Base-by-base conservation (phyloP, 345 rosid species). In the Clarkia xantiana region DNA sequence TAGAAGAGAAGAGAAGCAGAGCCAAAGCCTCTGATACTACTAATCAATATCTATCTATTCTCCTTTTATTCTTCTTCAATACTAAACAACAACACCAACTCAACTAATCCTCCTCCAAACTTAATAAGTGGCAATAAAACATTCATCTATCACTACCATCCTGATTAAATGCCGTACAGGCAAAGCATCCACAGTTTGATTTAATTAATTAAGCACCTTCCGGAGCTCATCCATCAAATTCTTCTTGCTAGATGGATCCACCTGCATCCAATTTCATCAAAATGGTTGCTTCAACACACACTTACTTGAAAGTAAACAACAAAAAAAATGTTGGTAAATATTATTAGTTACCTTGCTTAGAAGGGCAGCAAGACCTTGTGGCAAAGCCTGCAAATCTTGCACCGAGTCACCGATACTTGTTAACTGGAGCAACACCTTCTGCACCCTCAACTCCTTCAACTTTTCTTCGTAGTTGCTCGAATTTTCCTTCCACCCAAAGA, bases 351-450 rank as follows among this genome's bases (percentile, higher is more conserved):
- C 97, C 89, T 90, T 79, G 77, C 76, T 70, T 71, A 90, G 72
- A 72, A 90, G 86, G 56, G 80, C 75, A 59, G 84, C 73, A 42
- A 90, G 91, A 65, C 86, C 88, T 60, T 77, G 94, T 6, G 96
- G 96, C 56, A 90, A 78, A 62, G 93, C 93, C 62, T 62, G 70
- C 75, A 90, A 64, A 75, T 79, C 94, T 18, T 80, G 63, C 19
- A 52, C 13, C 11, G 95, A 86, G 51, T 71, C 75, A 11, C 94
- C 78, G 16, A 90, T 73, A 62, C 70, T 76, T 42, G 81, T 68
- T 40, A 91, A 61, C 46, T 78, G 87, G 65, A 62, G 69, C 61
- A 84, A 55, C 47, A 91, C 77, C 67, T 84, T 86, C 69, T 84
- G 85, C 23, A 67, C 76, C 61, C 90, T 71, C 66, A 91, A 60